phyloP scores from a whole-genome alignment of 2,329 filamentous ascomycete genomes.

The Aspergillus fischeri region DNA sequence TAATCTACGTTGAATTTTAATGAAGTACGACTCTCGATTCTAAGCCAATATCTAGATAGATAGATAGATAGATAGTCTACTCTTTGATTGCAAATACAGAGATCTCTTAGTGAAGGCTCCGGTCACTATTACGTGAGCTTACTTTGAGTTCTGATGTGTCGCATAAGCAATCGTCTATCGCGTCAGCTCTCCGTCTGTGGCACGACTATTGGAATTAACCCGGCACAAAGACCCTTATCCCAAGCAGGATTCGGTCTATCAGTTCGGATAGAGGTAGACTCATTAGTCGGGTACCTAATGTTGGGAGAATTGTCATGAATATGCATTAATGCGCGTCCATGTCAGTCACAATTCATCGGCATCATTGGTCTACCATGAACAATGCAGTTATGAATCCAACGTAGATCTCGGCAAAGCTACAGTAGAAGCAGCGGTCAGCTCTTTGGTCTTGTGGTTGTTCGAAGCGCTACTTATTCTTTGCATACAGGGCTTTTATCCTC shows the following conservation, averaged over 20 bases:
- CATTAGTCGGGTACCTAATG: background rate
- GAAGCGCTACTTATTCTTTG: too few species aligned
- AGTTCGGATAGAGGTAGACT: background rate
- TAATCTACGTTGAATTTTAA: background rate
- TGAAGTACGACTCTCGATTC: background rate
- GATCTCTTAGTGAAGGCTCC: background rate
- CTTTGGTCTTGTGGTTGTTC: too few species aligned
- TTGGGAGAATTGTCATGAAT: background rate
- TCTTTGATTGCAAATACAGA: background rate
- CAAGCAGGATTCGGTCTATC: background rate
- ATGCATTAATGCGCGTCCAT: background rate
- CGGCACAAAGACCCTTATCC: background rate
- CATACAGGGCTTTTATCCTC: too few species aligned
- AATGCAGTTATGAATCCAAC: too few species aligned
- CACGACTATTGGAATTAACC: background rate
- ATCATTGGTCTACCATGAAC: too few species aligned
- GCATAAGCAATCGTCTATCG: background rate
- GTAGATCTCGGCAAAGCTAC: too few species aligned
- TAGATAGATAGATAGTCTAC: background rate
- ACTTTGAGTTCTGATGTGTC: background rate
- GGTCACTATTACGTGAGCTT: background rate
- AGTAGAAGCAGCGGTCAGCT: too few species aligned
- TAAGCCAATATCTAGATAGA: background rate
- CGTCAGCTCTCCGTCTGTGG: background rate
- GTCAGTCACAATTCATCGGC: background rate